phyloP scores from a whole-genome alignment of 2,329 filamentous ascomycete species.

The Diaporthe vaccinii region DNA sequence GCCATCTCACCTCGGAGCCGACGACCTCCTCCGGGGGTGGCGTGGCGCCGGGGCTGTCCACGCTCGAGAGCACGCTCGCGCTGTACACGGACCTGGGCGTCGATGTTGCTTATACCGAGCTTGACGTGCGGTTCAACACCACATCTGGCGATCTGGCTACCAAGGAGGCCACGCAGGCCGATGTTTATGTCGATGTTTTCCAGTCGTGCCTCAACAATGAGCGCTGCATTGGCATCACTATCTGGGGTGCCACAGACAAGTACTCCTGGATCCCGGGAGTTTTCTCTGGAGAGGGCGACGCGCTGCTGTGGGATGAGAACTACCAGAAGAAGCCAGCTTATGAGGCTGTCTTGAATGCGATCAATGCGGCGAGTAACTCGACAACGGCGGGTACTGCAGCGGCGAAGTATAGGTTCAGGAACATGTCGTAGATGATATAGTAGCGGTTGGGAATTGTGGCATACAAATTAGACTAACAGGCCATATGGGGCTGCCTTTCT shows the following conservation, averaged over 20 bases:
- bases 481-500: not conserved
- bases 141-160: slow-evolving; percentile 51
- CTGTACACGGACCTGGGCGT: slow-evolving; percentile 58
- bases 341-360: slow-evolving; percentile 29
- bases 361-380: not conserved
- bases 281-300: slow-evolving; percentile 57
- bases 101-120: slow-evolving; percentile 66
- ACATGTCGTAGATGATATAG: not conserved
- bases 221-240: slow-evolving; percentile 58
- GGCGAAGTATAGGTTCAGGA: not conserved
- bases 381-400: not conserved
- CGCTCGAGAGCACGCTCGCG: slow-evolving; percentile 54
- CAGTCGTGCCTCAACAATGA: slow-evolving; percentile 54
- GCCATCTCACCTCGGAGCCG: slow-evolving; percentile 62
- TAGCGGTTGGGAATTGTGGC: too few species aligned
- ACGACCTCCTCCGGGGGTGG: slow-evolving; percentile 48
- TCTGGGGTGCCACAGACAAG: slow-evolving; percentile 58
- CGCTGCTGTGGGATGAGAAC: slow-evolving; percentile 54
- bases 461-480: not conserved
- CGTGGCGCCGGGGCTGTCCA: slow-evolving; percentile 45
- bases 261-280: slow-evolving; percentile 52
- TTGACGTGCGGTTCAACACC: slow-evolving; percentile 61
- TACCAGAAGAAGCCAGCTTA: slow-evolving; percentile 57
- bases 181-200: slow-evolving; percentile 59
- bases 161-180: slow-evolving; percentile 54